A percentile compares a stretch with the other conserved stretches of the same genome.
Evolutionary conservation across 2,329 filamentous ascomycete genomes (phyloP).

Genomic region (Calonectria pseudoturangicola): DNA sequence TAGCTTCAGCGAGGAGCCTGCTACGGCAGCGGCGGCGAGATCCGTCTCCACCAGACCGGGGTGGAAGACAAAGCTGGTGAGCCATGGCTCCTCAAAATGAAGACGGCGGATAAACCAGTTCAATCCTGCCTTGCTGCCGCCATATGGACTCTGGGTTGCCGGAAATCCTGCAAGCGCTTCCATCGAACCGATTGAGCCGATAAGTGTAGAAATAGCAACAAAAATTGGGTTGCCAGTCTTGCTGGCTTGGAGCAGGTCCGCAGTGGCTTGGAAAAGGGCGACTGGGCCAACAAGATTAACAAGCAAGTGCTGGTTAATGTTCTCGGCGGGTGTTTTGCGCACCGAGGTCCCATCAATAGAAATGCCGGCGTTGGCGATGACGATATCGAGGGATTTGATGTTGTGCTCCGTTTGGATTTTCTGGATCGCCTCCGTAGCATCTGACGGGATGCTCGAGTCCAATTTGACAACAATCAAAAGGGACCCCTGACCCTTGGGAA

Average conservation of each 20-base stretch:
- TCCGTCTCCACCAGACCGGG: constrained; percentile 37
- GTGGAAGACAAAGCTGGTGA: constrained; percentile 46
- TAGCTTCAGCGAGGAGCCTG: background rate
- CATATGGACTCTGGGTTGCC: constrained; percentile 38
- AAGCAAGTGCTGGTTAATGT: constrained; percentile 24
- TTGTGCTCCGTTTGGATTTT: constrained; percentile 7
- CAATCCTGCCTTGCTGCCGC: constrained; percentile 46
- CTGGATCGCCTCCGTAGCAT: background rate
- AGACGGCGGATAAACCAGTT: constrained; percentile 46
- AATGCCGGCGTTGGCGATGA: constrained; percentile 32
- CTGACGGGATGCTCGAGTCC: constrained; percentile 1
- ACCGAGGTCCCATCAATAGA: constrained; percentile 9
- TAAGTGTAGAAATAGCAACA: constrained; percentile 23
- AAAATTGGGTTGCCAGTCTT: constrained; percentile 26
- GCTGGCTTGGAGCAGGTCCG: constrained; percentile 26
- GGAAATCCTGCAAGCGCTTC: constrained; percentile 10
- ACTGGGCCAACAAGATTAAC: constrained; percentile 28
- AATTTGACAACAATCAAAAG: constrained; percentile 31
- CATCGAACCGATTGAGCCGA: constrained; percentile 18
- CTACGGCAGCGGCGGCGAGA: background rate
- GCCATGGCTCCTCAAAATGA: constrained; percentile 51
- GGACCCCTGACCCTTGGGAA: constrained; percentile 23
- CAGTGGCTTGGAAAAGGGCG: constrained; percentile 30
- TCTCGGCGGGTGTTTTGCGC: background rate
- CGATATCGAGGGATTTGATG: constrained; percentile 23